Conservation (phyloP, 495 filamentous ascomycete species). For the Chaetomium fimeti region DNA sequence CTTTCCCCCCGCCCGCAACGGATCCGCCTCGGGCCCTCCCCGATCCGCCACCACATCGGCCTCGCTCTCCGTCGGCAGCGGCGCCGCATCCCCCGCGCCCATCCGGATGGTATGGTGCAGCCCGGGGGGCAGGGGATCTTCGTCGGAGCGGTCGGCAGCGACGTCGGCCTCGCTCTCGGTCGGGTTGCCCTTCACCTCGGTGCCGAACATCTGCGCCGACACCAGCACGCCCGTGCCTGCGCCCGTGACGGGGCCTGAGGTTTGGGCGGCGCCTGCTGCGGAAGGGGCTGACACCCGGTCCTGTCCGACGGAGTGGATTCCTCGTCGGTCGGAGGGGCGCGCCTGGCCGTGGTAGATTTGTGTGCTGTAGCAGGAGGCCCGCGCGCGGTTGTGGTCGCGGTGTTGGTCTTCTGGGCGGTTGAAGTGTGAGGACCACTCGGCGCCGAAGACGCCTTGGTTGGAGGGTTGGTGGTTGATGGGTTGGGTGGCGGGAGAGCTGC, state of each 20-base stretch:
- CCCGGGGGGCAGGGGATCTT: conserved; percentile 30
- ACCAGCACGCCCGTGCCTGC: conserved; percentile 10
- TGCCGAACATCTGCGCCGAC: conserved; percentile 19
- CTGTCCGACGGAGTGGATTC: not conserved
- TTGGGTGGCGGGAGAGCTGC: not conserved
- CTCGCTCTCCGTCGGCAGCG: conserved; percentile 30
- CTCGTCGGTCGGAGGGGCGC: not conserved
- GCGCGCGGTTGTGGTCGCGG: conserved; percentile 9
- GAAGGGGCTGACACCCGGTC: not conserved
- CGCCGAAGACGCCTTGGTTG: conserved; percentile 9
- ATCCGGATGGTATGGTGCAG: conserved; percentile 27
- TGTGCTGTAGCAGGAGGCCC: conserved; percentile 17
- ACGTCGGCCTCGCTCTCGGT: conserved; percentile 35
- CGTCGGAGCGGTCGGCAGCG: conserved; percentile 30
- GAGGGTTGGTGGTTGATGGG: not conserved
- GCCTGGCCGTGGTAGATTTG: conserved; percentile 23
- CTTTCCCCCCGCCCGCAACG: not conserved
- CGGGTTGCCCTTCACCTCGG: conserved; percentile 33
- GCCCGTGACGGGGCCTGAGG: not conserved
- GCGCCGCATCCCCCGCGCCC: conserved; percentile 23
- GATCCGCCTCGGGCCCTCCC: not conserved
- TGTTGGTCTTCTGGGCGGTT: not conserved
- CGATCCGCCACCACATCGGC: conserved; percentile 17
- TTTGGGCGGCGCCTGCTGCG: too few relatives aligned
- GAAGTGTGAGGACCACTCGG: not conserved